Conservation (phyloP, 768 basidiomycete genomes). For the Tephrocybe sp. region DNA sequence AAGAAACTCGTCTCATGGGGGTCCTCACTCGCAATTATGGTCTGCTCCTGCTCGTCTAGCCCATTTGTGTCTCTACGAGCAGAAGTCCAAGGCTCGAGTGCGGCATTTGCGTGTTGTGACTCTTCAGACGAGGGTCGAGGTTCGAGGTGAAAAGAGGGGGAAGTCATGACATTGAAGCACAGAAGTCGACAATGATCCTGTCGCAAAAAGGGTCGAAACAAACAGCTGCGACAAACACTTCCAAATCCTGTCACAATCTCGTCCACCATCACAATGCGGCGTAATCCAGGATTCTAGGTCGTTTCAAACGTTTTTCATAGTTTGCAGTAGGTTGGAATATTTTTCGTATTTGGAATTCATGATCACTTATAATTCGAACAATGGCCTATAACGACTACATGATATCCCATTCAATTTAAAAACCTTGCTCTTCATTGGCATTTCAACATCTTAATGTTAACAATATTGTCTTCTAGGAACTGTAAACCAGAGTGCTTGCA, state of each 20-base stretch:
- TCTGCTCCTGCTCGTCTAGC: conserved; percentile 20
- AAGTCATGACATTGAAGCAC: conserved; percentile 26
- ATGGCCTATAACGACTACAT: too few species aligned
- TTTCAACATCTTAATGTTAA: too few species aligned
- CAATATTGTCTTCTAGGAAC: not conserved
- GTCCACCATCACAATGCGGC: not conserved
- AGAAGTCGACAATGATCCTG: not conserved
- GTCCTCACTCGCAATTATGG: conserved; percentile 21
- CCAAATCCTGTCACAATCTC: not conserved
- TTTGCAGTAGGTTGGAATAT: too few species aligned
- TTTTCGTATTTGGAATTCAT: too few species aligned
- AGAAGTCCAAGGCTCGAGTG: not conserved
- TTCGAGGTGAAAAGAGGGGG: conserved; percentile 10
- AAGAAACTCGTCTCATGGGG: not conserved
- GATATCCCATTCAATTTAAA: too few species aligned
- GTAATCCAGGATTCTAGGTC: too few species aligned
- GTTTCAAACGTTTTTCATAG: too few species aligned
- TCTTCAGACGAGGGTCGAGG: not conserved
- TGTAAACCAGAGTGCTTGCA: not conserved
- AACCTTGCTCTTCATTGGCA: too few species aligned
- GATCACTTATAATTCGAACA: too few species aligned
- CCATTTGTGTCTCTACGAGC: not conserved
- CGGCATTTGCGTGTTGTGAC: not conserved
- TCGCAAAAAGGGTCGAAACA: not conserved
- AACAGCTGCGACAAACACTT: conserved; percentile 3